Conservation (phyloP, 257 asterid species). For the Solanum chaucha region DNA sequence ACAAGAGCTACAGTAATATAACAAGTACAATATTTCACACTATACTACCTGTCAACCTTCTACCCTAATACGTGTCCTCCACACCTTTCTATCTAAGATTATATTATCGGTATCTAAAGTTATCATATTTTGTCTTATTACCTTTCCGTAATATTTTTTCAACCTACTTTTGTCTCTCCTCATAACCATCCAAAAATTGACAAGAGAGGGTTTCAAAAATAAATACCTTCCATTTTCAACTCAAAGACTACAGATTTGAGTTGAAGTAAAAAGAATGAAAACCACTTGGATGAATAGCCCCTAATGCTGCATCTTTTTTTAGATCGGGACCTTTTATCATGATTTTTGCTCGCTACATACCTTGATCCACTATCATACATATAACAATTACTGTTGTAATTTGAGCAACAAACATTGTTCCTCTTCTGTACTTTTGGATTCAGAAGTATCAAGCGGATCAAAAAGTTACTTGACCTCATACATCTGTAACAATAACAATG, state of each 20-base stretch:
- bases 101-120: background rate
- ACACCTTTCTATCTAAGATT: background rate
- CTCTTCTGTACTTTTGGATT: background rate
- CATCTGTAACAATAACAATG: too few relatives aligned
- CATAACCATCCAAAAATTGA: background rate
- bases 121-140: too few relatives aligned
- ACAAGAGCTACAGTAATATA: too few relatives aligned
- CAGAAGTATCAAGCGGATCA: background rate
- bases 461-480: background rate
- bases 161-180: background rate
- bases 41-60: too few relatives aligned
- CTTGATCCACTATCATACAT: background rate
- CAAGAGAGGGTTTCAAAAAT: background rate
- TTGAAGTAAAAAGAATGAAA: background rate
- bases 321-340: background rate
- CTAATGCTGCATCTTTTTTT: background rate
- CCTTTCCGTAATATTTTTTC: too few relatives aligned
- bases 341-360: background rate
- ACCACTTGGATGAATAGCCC: background rate
- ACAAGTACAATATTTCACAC: background rate
- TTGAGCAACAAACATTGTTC: background rate
- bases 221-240: background rate
- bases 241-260: background rate
- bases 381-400: background rate
- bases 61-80: background rate